Percentiles rank a stretch among this genome's conserved stretches.
Conservation (phyloP, 768 basidiomycete species). For the Epithele typhae region DNA sequence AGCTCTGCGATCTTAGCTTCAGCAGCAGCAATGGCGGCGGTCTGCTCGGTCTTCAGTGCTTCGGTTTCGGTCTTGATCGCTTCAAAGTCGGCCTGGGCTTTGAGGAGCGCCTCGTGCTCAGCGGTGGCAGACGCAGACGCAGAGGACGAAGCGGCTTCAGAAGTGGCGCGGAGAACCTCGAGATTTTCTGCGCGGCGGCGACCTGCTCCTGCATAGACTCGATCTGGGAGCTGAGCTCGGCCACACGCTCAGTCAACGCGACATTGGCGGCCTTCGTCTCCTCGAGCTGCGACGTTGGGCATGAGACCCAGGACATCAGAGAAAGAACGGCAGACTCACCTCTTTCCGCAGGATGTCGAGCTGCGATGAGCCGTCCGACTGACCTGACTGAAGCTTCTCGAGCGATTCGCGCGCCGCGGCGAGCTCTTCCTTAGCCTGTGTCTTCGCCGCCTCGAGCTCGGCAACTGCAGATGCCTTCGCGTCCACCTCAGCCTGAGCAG, state of each 20-base stretch:
- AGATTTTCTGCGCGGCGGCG: slow-evolving; percentile 47
- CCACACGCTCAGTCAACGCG: slow-evolving; percentile 42
- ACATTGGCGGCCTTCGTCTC: slow-evolving; percentile 37
- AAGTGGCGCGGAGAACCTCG: slow-evolving; percentile 42
- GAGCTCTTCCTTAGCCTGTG: slow-evolving; percentile 45
- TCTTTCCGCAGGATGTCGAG: slow-evolving; percentile 44
- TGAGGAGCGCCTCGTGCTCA: slow-evolving; percentile 60
- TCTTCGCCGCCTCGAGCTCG: slow-evolving; percentile 47
- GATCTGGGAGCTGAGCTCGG: slow-evolving; percentile 47
- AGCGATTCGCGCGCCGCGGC: slow-evolving; percentile 38
- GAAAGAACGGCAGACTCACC: too few species aligned
- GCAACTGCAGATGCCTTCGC: slow-evolving; percentile 40
- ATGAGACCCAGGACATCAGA: neutral
- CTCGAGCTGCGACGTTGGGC: slow-evolving; percentile 41
- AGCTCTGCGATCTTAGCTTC: slow-evolving; percentile 41
- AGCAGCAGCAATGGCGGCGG: slow-evolving; percentile 43
- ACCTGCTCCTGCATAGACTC: slow-evolving; percentile 48
- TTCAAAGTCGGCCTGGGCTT: slow-evolving; percentile 59
- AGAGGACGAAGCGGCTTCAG: slow-evolving; percentile 39
- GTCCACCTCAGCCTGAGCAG: slow-evolving; percentile 42
- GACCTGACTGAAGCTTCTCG: slow-evolving; percentile 29
- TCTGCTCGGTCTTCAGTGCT: slow-evolving; percentile 46
- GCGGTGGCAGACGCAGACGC: slow-evolving; percentile 48
- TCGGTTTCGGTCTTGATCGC: slow-evolving; percentile 49
- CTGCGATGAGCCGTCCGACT: slow-evolving; percentile 24